phyloP scores from a whole-genome alignment of 371 early-diverging fungal species.

The Haplosporangium sp. region DNA sequence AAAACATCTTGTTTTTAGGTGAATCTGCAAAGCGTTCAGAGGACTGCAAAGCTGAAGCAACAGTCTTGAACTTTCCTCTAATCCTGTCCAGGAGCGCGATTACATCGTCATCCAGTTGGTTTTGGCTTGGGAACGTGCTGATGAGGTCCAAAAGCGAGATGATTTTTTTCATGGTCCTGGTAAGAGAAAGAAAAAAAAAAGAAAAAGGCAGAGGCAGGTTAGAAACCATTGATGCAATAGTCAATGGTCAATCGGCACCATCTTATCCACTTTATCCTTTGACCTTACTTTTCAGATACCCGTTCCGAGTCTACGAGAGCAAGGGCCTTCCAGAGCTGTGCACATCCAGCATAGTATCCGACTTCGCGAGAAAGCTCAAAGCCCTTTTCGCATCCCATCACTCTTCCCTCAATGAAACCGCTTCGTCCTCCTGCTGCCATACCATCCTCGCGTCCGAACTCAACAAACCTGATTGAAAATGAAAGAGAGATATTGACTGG shows the following conservation, averaged over 20 bases:
- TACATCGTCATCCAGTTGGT: slow-evolving; percentile 68
- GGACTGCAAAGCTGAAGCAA: slow-evolving; percentile 65
- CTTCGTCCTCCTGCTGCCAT: slow-evolving; percentile 68
- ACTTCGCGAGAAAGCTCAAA: slow-evolving; percentile 77
- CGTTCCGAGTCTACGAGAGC: slow-evolving; percentile 56
- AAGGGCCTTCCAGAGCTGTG: slow-evolving; percentile 68
- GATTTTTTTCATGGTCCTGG: slow-evolving; percentile 58
- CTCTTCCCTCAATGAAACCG: slow-evolving; percentile 77
- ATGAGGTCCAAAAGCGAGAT: slow-evolving; percentile 60
- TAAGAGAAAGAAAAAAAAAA: background rate
- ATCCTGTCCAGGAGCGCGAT: slow-evolving; percentile 67
- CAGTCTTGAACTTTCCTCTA: slow-evolving; percentile 70
- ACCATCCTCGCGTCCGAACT: slow-evolving; percentile 75
- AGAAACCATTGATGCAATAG: too few relatives aligned
- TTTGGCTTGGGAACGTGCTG: slow-evolving; percentile 66
- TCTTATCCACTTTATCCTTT: too few relatives aligned
- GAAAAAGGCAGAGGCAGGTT: too few relatives aligned
- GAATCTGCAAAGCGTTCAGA: slow-evolving; percentile 54
- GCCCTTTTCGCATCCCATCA: slow-evolving; percentile 79
- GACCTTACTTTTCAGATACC: slow-evolving; percentile 62
- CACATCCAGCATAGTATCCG: slow-evolving; percentile 80
- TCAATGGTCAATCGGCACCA: slow-evolving; percentile 62
- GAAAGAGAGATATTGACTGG: background rate
- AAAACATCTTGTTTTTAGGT: slow-evolving; percentile 52
- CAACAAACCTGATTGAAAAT: slow-evolving; percentile 68